phyloP scores from a whole-genome alignment of 2,329 filamentous ascomycete species.

The Lasiodiplodia theobromae region DNA sequence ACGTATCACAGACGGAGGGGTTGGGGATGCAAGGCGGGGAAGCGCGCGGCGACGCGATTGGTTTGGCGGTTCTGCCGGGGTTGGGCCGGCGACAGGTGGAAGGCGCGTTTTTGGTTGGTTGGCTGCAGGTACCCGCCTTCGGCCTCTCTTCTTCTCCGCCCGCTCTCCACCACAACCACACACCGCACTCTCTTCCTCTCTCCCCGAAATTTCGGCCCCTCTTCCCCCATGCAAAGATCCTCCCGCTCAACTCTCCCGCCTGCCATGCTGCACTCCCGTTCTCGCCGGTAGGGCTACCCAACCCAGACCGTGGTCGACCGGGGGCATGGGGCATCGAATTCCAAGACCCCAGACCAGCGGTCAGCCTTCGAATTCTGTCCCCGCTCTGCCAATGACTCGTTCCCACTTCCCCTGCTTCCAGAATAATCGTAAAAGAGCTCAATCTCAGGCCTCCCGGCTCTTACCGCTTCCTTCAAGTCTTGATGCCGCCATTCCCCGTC shows the following conservation, averaged over 20 bases:
- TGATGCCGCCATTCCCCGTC: not conserved
- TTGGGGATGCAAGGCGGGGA: not conserved
- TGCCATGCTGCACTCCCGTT: conserved; percentile 18
- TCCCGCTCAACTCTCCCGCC: conserved; percentile 5
- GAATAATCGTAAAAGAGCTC: not conserved
- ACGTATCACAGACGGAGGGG: not conserved
- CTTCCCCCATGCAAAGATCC: conserved; percentile 7
- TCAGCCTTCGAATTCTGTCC: not conserved
- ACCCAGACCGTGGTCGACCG: not conserved
- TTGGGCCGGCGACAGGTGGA: not conserved
- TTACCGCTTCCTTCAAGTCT: not conserved
- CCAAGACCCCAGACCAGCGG: conserved; percentile 7
- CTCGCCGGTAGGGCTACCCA: not conserved
- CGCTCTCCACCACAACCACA: conserved; percentile 20
- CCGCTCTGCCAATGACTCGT: conserved; percentile 12
- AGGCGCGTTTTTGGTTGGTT: not conserved
- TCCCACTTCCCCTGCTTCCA: not conserved
- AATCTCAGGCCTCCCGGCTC: not conserved
- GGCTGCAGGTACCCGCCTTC: conserved; percentile 7
- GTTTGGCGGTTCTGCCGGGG: not conserved
- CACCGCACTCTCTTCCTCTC: not conserved
- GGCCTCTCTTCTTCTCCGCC: not conserved
- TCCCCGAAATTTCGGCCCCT: conserved; percentile 13
- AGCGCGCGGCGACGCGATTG: conserved; percentile 1
- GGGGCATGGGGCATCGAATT: conserved; percentile 9